phyloP scores from a whole-genome alignment of 139 green algal genomes.

The Chlorella ohadii region DNA sequence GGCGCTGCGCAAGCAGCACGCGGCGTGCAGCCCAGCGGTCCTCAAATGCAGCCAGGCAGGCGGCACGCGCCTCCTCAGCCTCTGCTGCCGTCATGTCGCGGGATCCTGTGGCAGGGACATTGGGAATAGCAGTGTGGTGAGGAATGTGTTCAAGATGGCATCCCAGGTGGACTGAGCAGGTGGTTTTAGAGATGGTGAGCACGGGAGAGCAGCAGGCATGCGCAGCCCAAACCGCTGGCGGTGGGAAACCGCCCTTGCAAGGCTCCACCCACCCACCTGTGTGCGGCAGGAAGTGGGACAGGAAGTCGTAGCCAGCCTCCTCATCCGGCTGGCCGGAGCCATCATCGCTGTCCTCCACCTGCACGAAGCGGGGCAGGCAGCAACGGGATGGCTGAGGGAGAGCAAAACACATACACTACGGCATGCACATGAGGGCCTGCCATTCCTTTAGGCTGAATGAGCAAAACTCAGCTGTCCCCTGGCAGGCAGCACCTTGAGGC shows the following conservation, averaged over 20 bases:
- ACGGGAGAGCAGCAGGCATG: not conserved
- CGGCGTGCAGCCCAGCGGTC: constrained; percentile 8
- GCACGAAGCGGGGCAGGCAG: not conserved
- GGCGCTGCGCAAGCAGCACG: not conserved
- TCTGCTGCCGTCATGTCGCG: constrained; percentile 65
- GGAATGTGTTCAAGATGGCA: too few species aligned
- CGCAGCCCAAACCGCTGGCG: not conserved
- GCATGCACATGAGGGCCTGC: not conserved
- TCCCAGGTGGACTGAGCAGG: too few species aligned
- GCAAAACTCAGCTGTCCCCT: too few species aligned
- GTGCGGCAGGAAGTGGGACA: constrained; percentile 84
- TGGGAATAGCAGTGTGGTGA: too few species aligned
- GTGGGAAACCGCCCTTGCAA: too few species aligned
- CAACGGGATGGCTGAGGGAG: not conserved
- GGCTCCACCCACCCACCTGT: constrained; percentile 6
- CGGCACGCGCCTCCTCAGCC: constrained; percentile 38
- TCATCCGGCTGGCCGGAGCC: not conserved
- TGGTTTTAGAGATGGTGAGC: not conserved
- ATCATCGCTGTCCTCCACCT: constrained; percentile 39
- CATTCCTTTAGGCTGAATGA: too few species aligned
- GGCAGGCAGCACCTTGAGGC: constrained; percentile 23
- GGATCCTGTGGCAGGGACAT: constrained; percentile 48
- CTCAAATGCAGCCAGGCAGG: constrained; percentile 26
- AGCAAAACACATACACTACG: too few species aligned
- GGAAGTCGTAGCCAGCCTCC: constrained; percentile 55